Base-by-base conservation (phyloP, 78 protist genomes). In the Fonticula alba region DNA sequence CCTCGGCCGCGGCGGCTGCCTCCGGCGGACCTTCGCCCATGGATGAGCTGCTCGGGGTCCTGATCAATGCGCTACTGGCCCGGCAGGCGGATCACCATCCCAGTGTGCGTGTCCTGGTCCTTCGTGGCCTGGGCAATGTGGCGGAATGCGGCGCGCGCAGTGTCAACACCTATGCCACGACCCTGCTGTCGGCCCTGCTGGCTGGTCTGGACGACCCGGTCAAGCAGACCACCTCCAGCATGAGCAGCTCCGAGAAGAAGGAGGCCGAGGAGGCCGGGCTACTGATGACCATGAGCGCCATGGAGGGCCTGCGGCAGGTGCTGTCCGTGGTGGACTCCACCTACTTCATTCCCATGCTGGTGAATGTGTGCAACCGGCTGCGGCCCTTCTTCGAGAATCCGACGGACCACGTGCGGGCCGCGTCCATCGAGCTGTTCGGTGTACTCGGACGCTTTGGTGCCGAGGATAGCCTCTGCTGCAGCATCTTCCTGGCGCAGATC, bases 81-180 rank as follows among this genome's bases (percentile, higher is more conserved):
- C 41, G 74, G 22, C n/a, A 62, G 32, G 79, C 58, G 0, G 83
- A 78, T 61, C 3, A 1, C 24, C n/a, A 31, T 10, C 65, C 66
- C n/a, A 31, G 52, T 6, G 35, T 73, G n/a, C 67, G 69, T 38
- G 26, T 73, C 22, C 71, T 50, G 27, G 26, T 70, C 35, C 67
- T 78, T 46, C 54, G 55, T 27, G 83, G 83, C 58, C 69, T 78
- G 11, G 43, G 57, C 29, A 73, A 78, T 55, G 31, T 78, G 47
- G 79, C 66, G 20, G 33, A 38, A 20, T 3, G 17, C 43, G 17
- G 43, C 43, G 43, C 43, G 43, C 3, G 17, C 43, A 38, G 43
- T n/a, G 72, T 74, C 71, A 78, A 78, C 73, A 61, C 66, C 55
- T 78, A 78, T 54, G 71, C 76, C 20, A 69, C 75, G 32, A 69